These are phyloP conservation scores for Gyrodon lividus DNA, from an alignment of 768 basidiomycete genomes.

Conservation along the genomic window DNA sequence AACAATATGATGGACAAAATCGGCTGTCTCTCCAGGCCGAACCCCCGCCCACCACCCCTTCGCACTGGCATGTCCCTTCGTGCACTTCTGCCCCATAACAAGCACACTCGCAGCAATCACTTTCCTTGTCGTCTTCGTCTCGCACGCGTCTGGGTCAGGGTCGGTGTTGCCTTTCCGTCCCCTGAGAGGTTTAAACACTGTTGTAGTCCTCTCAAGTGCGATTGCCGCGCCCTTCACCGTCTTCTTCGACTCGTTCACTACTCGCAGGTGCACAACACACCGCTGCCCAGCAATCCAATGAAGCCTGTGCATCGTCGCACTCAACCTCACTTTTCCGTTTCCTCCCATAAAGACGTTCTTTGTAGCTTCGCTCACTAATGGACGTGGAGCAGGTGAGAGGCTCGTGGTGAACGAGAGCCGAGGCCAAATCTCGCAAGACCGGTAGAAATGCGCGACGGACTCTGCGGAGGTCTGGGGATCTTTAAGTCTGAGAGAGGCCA, in stretches of 20 bases:
- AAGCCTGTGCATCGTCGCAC: conserved; percentile 65
- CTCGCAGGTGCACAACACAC: conserved; percentile 62
- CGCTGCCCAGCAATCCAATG: conserved; percentile 83
- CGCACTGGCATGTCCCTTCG: conserved; percentile 71
- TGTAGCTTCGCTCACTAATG: conserved; percentile 55
- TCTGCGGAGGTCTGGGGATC: conserved; percentile 55
- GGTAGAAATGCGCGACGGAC: conserved; percentile 89
- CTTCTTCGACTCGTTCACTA: conserved; percentile 69
- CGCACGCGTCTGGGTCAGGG: conserved; percentile 57
- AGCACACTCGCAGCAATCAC: conserved; percentile 64
- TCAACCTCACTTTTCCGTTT: conserved; percentile 60
- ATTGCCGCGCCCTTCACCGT: conserved; percentile 64
- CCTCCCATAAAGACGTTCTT: conserved; percentile 63
- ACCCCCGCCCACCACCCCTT: conserved; percentile 93
- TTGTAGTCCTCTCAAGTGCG: conserved; percentile 61
- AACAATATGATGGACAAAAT: conserved; percentile 67
- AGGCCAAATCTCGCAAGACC: conserved; percentile 79
- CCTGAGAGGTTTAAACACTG: conserved; percentile 55
- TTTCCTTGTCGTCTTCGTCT: conserved; percentile 59
- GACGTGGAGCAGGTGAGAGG: conserved; percentile 58
- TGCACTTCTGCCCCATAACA: conserved; percentile 60
- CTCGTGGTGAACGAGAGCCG: conserved; percentile 59
- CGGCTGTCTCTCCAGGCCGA: conserved; percentile 51
- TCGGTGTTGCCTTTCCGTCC: conserved; percentile 31
- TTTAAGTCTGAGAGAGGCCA: conserved; percentile 77